Evolutionary conservation across 2,329 filamentous ascomycete species (phyloP).

Genomic region (Epicoccum sorghinum): DNA sequence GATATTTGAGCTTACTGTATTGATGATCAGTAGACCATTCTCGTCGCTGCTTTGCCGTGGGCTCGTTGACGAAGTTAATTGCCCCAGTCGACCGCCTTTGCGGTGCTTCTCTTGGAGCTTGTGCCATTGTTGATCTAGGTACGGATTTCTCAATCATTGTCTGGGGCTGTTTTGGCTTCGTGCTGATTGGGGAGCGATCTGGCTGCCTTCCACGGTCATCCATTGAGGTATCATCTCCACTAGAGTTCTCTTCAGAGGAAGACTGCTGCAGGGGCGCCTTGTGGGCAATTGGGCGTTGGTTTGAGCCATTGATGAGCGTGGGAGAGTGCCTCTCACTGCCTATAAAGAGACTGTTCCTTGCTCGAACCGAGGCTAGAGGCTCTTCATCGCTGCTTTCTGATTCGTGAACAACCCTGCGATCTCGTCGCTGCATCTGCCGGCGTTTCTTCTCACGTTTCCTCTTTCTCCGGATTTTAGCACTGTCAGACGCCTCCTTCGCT

Average conservation of each 20-base stretch:
- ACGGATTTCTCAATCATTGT: neutral
- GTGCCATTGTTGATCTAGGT: neutral
- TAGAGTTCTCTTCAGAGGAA: conserved; percentile 20
- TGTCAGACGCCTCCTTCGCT: conserved; percentile 8
- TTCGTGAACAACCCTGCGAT: neutral
- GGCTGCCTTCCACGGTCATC: conserved; percentile 1
- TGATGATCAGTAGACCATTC: conserved; percentile 20
- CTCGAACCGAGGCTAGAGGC: neutral
- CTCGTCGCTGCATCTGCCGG: conserved; percentile 9
- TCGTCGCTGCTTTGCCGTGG: conserved; percentile 15
- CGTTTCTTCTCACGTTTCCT: conserved; percentile 29
- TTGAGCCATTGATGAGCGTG: neutral
- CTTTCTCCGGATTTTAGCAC: conserved; percentile 12
- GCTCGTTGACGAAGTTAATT: conserved; percentile 38
- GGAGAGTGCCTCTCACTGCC: neutral
- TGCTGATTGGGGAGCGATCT: too few relatives aligned
- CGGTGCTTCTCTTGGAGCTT: conserved; percentile 4
- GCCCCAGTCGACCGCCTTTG: conserved; percentile 5
- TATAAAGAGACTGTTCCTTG: conserved; percentile 17
- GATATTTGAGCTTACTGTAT: conserved; percentile 26
- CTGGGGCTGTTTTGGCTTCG: neutral
- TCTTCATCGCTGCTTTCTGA: conserved; percentile 23
- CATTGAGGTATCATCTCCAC: conserved; percentile 14
- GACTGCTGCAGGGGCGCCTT: conserved; percentile 26
- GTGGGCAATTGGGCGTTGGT: conserved; percentile 8